Conservation (phyloP, 179 eudicot species). For the Silene noctiflora region DNA sequence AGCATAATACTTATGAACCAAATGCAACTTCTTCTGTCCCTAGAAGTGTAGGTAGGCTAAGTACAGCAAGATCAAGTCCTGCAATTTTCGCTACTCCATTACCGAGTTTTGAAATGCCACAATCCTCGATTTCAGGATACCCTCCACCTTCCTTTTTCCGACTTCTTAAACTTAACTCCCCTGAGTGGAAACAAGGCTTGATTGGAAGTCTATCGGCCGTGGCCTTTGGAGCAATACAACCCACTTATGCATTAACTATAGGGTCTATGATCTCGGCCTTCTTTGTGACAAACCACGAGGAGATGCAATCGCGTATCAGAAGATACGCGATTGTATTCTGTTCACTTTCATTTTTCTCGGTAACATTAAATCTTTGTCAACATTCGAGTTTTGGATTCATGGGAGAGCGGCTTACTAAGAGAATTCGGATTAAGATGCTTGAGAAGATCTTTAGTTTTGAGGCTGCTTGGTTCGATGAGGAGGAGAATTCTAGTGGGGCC, state of each 20-base stretch:
- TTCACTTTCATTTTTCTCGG: conserved; percentile 30
- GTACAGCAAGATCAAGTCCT: conserved; percentile 58
- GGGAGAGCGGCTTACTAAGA: conserved; percentile 39
- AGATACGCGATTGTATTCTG: conserved; percentile 32
- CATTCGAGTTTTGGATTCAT: conserved; percentile 37
- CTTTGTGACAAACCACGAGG: conserved; percentile 33
- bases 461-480: conserved; percentile 47
- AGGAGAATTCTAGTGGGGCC: conserved; percentile 40
- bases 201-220: conserved; percentile 35
- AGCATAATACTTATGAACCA: conserved; percentile 24
- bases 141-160: conserved; percentile 35
- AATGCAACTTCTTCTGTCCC: conserved; percentile 33
- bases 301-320: conserved; percentile 38
- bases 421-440: conserved; percentile 40
- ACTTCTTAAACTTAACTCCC: conserved; percentile 35
- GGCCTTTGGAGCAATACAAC: conserved; percentile 43
- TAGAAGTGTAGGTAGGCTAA: conserved; percentile 52
- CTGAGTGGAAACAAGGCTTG: conserved; percentile 43
- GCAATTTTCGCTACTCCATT: conserved; percentile 39
- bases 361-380: conserved; percentile 34
- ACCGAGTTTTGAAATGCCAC: conserved; percentile 15
- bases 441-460: conserved; percentile 37
- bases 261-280: conserved; percentile 47
- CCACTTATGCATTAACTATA: conserved; percentile 42
- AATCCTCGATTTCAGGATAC: conserved; percentile 7